Base-by-base conservation (phyloP, 2,329 filamentous ascomycete species). In the Colletotrichum paranaense region DNA sequence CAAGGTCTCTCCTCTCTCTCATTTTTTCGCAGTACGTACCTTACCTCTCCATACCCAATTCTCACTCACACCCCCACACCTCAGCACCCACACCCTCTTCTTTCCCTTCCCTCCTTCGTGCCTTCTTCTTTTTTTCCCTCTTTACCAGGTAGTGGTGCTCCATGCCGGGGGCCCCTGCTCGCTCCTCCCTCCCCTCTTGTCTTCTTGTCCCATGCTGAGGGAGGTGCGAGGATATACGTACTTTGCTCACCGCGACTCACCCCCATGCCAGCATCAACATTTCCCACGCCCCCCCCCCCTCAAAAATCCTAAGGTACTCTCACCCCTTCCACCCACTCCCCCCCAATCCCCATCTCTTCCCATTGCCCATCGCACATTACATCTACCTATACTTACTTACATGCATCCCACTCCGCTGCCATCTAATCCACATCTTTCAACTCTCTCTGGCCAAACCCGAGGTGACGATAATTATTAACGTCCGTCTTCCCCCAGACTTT, bases 401-500 rank as follows among this genome's bases (percentile, higher is more conserved):
- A 63, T 68, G 65, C 68, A 65, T 72, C 69, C 63, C 69, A 62
- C 64, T 73, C 73, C 58, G 63, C 68, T 67, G 63, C 68, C 73
- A 60, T 68, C 64, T 72, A 74, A 72, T 72, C 67, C 67, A 70
- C 67, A 71, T 73, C 67, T 56, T 56, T n/a, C 56, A 64, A 35
- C 42, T 68, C 49, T 53, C 68, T 67, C 57, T 62, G 19, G 42
- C 53, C 60, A 52, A 52, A 19, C 46, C 49, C 60, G 60, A 74
- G 70, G 62, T 66, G 72, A 75, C 72, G 72, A 75, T 75, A 75
- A 75, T 75, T 72, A 75, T 74, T 72, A 75, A 66, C 59, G 57
- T 67, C 46, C 46, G 55, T 67, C 62, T 65, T 75, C 74, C 74
- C 73, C 74, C 74, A 75, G 72, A 75, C 71, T 68, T 74, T 64